These are phyloP conservation scores for Cyamopsis tetragonoloba DNA, from an alignment of 306 rosid genomes.

Conservation along the genomic window DNA sequence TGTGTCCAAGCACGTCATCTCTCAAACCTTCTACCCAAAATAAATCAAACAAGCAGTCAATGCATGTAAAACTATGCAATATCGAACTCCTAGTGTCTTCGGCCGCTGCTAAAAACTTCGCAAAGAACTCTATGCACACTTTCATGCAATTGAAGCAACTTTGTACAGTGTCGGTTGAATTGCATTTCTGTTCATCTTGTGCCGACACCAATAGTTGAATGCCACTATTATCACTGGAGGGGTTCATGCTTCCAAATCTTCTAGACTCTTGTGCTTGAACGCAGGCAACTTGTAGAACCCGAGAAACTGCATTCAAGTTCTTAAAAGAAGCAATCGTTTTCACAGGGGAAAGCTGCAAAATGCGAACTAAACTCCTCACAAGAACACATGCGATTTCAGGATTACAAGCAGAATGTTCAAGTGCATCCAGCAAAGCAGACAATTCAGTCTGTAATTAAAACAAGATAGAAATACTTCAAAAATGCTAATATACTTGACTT, in stretches of 20 bases:
- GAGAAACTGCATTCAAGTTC: constrained; percentile 67
- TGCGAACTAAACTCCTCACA: constrained; percentile 60
- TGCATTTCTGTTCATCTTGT: constrained; percentile 34
- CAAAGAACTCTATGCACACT: constrained; percentile 64
- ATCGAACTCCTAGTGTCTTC: constrained; percentile 66
- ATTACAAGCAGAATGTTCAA: constrained; percentile 81
- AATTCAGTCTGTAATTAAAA: constrained; percentile 64
- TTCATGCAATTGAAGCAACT: constrained; percentile 61
- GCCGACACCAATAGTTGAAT: constrained; percentile 26
- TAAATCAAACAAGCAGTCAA: constrained; percentile 79
- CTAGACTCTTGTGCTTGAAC: constrained; percentile 77
- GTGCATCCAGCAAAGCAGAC: constrained; percentile 79
- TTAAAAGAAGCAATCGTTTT: constrained; percentile 74
- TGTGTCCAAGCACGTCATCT: constrained; percentile 61
- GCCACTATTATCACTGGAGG: constrained; percentile 33
- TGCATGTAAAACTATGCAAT: constrained; percentile 58
- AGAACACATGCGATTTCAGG: constrained; percentile 64
- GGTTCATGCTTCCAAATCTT: constrained; percentile 38
- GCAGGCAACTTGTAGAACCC: constrained; percentile 85
- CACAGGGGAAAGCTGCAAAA: constrained; percentile 74
- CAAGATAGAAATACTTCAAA: constrained; percentile 18
- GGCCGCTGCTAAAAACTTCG: constrained; percentile 53
- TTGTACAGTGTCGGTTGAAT: constrained; percentile 36
- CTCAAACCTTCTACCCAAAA: constrained; percentile 91
- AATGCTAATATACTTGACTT: constrained; percentile 16